These are phyloP conservation scores for Colletotrichum truncatum DNA, from an alignment of 2,329 filamentous ascomycete species.

Conservation along the genomic window DNA sequence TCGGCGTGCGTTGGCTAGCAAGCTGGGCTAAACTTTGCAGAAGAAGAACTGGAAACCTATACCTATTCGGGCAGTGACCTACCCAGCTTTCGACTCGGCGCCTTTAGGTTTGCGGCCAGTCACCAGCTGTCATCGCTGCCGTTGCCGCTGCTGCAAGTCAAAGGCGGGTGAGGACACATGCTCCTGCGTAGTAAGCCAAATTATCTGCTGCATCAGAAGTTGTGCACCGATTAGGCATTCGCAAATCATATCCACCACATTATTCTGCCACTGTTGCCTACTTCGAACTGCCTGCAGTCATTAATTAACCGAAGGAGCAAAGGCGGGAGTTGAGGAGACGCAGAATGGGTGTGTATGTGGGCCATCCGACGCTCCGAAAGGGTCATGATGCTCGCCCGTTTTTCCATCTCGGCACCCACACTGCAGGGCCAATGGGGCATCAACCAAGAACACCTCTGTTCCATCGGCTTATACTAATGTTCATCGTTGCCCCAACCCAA, in stretches of 20 bases:
- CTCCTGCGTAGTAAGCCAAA: background rate
- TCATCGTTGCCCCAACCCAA: too few species aligned
- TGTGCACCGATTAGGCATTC: background rate
- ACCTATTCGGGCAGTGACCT: conserved; percentile 4
- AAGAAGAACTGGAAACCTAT: conserved; percentile 12
- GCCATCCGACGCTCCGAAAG: conserved; percentile 1
- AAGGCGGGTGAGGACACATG: background rate
- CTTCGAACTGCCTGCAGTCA: background rate
- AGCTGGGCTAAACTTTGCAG: conserved; percentile 3
- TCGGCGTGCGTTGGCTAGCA: conserved; percentile 11
- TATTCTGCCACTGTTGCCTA: background rate
- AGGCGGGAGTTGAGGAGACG: background rate
- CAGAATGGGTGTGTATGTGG: conserved; percentile 9
- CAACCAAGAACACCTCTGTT: too few species aligned
- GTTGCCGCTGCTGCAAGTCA: conserved; percentile 7
- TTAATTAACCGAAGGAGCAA: background rate
- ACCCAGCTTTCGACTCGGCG: background rate
- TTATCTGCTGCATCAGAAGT: background rate
- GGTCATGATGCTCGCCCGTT: background rate
- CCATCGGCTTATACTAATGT: too few species aligned
- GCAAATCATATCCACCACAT: background rate
- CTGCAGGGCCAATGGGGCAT: background rate
- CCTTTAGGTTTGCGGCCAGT: background rate
- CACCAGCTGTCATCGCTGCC: background rate
- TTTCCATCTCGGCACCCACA: background rate